Percentiles rank a stretch among this genome's conserved stretches.
Conservation (phyloP, 495 filamentous ascomycete genomes). For the Penicillium turbatum region DNA sequence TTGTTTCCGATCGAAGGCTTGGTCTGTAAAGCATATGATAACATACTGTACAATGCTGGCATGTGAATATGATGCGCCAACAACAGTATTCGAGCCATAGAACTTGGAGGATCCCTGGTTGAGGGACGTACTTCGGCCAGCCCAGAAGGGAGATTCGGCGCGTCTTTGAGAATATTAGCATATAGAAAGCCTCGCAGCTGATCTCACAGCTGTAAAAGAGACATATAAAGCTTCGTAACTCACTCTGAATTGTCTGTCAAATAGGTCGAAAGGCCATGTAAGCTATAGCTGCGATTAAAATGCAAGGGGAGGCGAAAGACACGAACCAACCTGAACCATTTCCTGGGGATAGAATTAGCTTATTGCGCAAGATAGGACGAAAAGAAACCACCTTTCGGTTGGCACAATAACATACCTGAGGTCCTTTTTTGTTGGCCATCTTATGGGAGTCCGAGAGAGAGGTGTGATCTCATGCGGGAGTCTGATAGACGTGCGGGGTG, state of each 20-base stretch:
- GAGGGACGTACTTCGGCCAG: constrained; percentile 47
- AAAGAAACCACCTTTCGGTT: neutral
- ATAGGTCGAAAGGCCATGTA: constrained; percentile 9
- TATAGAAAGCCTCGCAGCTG: constrained; percentile 2
- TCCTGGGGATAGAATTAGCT: constrained; percentile 55
- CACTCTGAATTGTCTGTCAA: constrained; percentile 50
- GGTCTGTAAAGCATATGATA: neutral
- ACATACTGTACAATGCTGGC: constrained; percentile 89
- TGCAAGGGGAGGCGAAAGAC: constrained; percentile 29
- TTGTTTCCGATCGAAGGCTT: neutral
- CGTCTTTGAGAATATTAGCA: constrained; percentile 47
- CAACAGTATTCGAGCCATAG: constrained; percentile 70
- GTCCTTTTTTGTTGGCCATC: constrained; percentile 63
- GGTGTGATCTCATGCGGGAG: constrained; percentile 22
- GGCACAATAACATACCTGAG: constrained; percentile 53
- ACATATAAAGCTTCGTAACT: constrained; percentile 19
- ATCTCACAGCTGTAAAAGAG: neutral
- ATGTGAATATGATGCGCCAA: constrained; percentile 95
- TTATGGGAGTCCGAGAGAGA: constrained; percentile 11
- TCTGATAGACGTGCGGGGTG: constrained; percentile 25
- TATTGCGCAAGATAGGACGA: neutral
- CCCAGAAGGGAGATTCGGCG: constrained; percentile 88
- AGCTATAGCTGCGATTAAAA: constrained; percentile 24
- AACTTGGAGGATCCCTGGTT: constrained; percentile 44
- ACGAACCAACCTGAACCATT: constrained; percentile 99